A percentile compares a stretch with the other conserved stretches of the same genome.
These are phyloP conservation scores for Neonectria coccinea DNA, from an alignment of 2,329 filamentous ascomycete genomes.

Conservation along the genomic window DNA sequence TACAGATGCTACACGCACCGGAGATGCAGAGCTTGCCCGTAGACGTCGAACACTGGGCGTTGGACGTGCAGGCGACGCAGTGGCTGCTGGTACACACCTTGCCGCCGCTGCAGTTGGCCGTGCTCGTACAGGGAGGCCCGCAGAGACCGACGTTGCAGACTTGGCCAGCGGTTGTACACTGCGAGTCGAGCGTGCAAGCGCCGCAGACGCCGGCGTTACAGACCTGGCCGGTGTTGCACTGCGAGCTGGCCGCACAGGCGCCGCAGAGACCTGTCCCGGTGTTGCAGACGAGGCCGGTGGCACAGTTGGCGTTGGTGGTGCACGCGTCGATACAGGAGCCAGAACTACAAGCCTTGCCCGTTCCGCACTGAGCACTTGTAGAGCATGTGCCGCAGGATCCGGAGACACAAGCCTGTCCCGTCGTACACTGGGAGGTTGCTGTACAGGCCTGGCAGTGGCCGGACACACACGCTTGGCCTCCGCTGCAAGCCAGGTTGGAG, in stretches of 20 bases:
- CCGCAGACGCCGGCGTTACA: neutral
- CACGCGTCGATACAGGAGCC: neutral
- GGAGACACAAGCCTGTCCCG: neutral
- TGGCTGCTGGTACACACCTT: neutral
- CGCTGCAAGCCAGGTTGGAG: neutral
- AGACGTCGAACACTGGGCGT: conserved; percentile 20
- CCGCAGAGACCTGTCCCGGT: neutral
- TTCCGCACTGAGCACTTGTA: neutral
- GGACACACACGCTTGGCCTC: neutral
- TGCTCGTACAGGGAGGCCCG: neutral
- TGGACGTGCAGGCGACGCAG: conserved; percentile 18
- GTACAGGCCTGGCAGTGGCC: neutral
- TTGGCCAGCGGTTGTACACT: neutral
- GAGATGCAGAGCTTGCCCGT: conserved; percentile 22
- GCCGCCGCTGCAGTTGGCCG: neutral
- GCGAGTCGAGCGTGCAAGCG: neutral
- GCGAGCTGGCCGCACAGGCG: neutral
- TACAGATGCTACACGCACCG: conserved; percentile 21
- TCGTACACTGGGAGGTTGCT: neutral
- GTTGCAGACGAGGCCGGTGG: neutral
- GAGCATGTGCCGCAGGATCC: neutral
- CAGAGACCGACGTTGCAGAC: conserved; percentile 1
- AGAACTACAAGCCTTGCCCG: neutral
- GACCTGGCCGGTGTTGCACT: conserved; percentile 3
- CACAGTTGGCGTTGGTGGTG: neutral